Evolutionary conservation across 2,329 filamentous ascomycete genomes (phyloP).

Genomic region (Curvularia eragrostidis): DNA sequence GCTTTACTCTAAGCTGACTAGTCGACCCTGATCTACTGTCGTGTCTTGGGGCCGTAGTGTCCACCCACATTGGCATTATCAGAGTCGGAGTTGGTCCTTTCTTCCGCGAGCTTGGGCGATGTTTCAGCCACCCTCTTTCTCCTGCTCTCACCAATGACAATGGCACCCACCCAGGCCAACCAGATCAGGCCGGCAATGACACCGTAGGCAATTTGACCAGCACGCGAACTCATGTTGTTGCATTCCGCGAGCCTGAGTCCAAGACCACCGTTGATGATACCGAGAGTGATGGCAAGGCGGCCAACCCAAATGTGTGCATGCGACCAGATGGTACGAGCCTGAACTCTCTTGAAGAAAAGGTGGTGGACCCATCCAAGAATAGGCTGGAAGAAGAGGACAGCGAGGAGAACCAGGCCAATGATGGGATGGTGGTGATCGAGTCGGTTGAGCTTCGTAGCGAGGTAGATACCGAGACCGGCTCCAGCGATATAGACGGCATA

Average conservation of each 20-base stretch:
- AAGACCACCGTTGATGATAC: conserved; percentile 64
- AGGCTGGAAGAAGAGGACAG: conserved; percentile 62
- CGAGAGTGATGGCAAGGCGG: conserved; percentile 58
- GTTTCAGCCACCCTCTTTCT: conserved; percentile 21
- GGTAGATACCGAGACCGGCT: conserved; percentile 59
- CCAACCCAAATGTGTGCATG: conserved; percentile 64
- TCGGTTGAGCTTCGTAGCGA: conserved; percentile 51
- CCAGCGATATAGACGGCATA: conserved; percentile 58
- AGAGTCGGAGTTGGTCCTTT: conserved; percentile 6
- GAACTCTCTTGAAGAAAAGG: conserved; percentile 56
- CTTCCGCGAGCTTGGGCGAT: conserved; percentile 27
- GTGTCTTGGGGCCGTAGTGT: conserved; percentile 24
- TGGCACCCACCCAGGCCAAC: conserved; percentile 40
- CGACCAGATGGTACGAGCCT: conserved; percentile 55
- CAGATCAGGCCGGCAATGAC: conserved; percentile 59
- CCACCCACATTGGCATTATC: conserved; percentile 17
- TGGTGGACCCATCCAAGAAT: conserved; percentile 61
- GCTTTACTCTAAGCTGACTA: background rate
- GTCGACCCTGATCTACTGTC: background rate
- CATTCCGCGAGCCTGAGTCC: conserved; percentile 58
- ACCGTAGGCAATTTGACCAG: conserved; percentile 56
- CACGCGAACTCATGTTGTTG: conserved; percentile 38
- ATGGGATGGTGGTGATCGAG: conserved; percentile 57
- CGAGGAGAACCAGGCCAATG: conserved; percentile 62
- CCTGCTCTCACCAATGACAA: conserved; percentile 37